Evolutionary conservation across 1,284 basidiomycete genomes (phyloP).

Genomic region (Cystobasidium slooffiae): DNA sequence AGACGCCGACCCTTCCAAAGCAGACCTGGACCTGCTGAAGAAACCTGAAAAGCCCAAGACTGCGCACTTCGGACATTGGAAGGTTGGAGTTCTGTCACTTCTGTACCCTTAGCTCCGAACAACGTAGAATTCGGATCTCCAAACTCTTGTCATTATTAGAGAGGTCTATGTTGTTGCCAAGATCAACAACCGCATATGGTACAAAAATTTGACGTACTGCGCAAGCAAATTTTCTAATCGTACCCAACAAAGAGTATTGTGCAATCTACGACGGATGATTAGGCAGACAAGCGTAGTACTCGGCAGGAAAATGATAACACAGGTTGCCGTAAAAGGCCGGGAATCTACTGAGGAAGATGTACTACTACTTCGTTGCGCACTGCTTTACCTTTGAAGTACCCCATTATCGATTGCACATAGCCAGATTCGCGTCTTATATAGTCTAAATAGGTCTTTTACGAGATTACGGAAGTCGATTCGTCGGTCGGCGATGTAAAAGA

Average conservation of each 20-base stretch:
- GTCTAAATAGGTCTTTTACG: conserved; percentile 83
- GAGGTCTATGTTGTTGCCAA: neutral
- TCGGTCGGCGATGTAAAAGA: conserved; percentile 95
- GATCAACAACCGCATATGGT: neutral
- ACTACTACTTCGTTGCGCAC: neutral
- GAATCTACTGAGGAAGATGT: too few relatives aligned
- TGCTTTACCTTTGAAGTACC: conserved; percentile 12
- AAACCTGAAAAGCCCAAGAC: conserved; percentile 31
- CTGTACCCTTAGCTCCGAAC: neutral
- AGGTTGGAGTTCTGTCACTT: conserved; percentile 17
- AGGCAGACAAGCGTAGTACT: too few relatives aligned
- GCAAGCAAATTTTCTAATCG: too few relatives aligned
- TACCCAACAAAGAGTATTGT: too few relatives aligned
- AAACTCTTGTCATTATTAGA: neutral
- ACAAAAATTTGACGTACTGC: too few relatives aligned
- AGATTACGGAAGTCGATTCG: conserved; percentile 96
- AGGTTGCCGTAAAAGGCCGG: too few relatives aligned
- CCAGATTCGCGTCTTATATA: conserved; percentile 80
- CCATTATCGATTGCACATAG: conserved; percentile 56
- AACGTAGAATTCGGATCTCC: neutral
- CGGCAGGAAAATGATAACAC: too few relatives aligned
- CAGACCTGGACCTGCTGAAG: conserved; percentile 32
- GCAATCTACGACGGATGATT: too few relatives aligned
- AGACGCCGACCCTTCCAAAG: conserved; percentile 30
- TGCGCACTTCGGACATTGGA: conserved; percentile 33